Conservation (phyloP, 805 yeast species). For the Yarrowia alimentaria region DNA sequence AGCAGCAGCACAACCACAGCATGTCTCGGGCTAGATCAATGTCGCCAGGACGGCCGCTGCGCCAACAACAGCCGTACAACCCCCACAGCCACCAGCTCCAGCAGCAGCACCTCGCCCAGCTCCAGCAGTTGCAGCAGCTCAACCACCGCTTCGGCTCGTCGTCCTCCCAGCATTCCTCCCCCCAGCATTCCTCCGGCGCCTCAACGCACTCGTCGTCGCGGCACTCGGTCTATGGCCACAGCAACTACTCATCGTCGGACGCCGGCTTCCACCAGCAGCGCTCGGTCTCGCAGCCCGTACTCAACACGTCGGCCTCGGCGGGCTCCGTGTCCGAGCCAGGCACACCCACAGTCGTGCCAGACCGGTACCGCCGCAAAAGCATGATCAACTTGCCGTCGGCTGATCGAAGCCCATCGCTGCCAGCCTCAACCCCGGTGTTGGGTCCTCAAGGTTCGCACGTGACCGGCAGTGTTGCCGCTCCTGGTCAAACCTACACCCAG, state of each 20-base stretch:
- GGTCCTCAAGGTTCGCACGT: conserved; percentile 11
- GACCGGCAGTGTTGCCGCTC: background rate
- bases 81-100: conserved; percentile 23
- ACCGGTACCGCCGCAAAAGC: conserved; percentile 21
- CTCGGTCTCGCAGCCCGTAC: conserved; percentile 7
- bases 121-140: conserved; percentile 28
- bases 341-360: conserved; percentile 2
- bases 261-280: conserved; percentile 1
- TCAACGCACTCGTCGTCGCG: conserved; percentile 15
- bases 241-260: conserved; percentile 20
- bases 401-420: conserved; percentile 16
- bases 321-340: conserved; percentile 7
- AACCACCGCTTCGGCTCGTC: conserved; percentile 27
- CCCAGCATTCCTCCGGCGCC: conserved; percentile 3
- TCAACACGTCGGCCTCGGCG: too few relatives aligned
- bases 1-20: background rate
- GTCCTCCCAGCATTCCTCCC: conserved; percentile 9
- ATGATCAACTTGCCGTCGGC: conserved; percentile 22
- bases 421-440: background rate
- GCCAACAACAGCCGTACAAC: background rate
- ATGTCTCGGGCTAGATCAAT: conserved; percentile 12
- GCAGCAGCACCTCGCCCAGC: conserved; percentile 26
- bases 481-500: conserved; percentile 18
- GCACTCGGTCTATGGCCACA: conserved; percentile 21
- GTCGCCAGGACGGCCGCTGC: conserved; percentile 23